Percentiles rank a stretch among this genome's conserved stretches.
Evolutionary conservation across 805 yeast genomes (phyloP).

Genomic region (Monosporozyma unispora): DNA sequence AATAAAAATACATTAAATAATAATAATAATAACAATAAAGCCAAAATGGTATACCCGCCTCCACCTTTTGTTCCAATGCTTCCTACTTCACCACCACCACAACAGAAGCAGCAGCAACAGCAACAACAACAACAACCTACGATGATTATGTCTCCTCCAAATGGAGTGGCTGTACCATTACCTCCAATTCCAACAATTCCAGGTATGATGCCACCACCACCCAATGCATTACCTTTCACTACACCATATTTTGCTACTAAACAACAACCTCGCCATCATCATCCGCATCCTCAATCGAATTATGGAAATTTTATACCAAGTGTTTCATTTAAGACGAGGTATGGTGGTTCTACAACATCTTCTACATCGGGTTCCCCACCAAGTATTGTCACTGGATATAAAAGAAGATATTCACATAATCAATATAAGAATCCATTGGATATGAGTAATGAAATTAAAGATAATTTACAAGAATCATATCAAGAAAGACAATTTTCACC

Average conservation of each 20-base stretch:
- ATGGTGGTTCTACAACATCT: not conserved
- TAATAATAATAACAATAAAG: too few relatives aligned
- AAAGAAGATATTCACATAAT: constrained; percentile 3
- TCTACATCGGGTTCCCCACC: not conserved
- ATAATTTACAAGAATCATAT: not conserved
- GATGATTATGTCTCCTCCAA: not conserved
- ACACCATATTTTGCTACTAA: not conserved
- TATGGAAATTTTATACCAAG: not conserved
- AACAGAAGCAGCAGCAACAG: too few relatives aligned
- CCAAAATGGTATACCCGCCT: not conserved
- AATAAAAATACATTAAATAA: too few relatives aligned
- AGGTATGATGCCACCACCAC: not conserved
- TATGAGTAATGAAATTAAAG: not conserved
- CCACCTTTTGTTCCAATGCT: not conserved
- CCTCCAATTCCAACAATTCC: not conserved
- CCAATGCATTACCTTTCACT: not conserved
- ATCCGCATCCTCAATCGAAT: not conserved
- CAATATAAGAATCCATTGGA: constrained; percentile 1
- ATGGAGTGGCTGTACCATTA: too few relatives aligned
- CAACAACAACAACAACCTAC: not conserved
- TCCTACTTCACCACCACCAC: not conserved
- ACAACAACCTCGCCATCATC: not conserved
- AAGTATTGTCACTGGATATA: not conserved
- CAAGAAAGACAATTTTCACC: too few relatives aligned
- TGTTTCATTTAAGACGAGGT: not conserved